Percentiles rank a stretch among this genome's conserved stretches.
These are phyloP conservation scores for Westerdykella sp. DNA, from an alignment of 2,329 filamentous ascomycete species.

Conservation along the genomic window DNA sequence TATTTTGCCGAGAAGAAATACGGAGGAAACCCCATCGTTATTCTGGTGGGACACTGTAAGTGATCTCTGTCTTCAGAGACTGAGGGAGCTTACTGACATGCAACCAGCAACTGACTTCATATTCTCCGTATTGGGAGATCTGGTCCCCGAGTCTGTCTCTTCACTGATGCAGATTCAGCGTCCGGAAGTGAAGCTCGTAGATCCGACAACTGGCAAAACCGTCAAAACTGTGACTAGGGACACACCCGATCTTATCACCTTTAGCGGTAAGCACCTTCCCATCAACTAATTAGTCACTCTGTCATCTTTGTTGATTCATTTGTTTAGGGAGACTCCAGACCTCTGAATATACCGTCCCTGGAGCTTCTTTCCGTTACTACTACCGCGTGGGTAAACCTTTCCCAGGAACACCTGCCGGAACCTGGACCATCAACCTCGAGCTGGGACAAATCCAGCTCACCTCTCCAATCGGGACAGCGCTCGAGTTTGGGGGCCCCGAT, in stretches of 20 bases:
- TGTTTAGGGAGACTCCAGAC: background rate
- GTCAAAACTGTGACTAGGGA: constrained; percentile 29
- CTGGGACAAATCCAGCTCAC: constrained; percentile 32
- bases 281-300: no score
- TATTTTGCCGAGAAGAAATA: constrained; percentile 48
- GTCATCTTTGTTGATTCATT: background rate
- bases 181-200: constrained; percentile 27
- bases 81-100: background rate
- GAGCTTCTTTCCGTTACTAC: constrained; percentile 41
- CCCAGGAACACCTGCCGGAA: constrained; percentile 42
- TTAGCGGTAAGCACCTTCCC: constrained; percentile 28
- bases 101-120: constrained; percentile 39
- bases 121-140: constrained; percentile 44
- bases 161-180: constrained; percentile 45
- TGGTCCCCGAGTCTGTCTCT: constrained; percentile 28
- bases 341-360: constrained; percentile 22
- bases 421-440: constrained; percentile 48
- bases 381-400: constrained; percentile 48
- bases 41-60: constrained; percentile 28
- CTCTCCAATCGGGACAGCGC: constrained; percentile 15
- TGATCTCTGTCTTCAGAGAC: background rate
- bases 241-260: constrained; percentile 43
- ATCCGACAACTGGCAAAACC: constrained; percentile 19
- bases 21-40: constrained; percentile 35
- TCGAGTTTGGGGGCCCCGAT: constrained; percentile 19